Base-by-base conservation (phyloP, 108 stramenopile genomes). In the Cyclostephanos invisitatus region DNA sequence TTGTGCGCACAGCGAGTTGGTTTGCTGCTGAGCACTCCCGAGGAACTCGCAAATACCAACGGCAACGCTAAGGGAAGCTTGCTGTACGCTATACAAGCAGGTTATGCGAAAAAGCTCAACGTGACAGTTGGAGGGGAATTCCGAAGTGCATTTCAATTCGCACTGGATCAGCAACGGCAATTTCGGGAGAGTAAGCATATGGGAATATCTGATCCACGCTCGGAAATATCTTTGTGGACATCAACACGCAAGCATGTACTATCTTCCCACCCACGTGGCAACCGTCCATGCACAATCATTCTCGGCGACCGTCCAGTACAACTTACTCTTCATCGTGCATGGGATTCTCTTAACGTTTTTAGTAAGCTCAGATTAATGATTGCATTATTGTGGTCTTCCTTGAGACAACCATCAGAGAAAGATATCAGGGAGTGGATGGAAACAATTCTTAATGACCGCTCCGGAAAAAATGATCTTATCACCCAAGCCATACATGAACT, bases 61-160 rank as follows among this genome's bases (percentile, higher is more conserved):
- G 27, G 73, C 21, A 27, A 54, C 24, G 32, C 47, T 22, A 66
- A 53, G 2, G 60, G 72, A 2, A 74, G 82, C 1, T 11, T 70
- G 7, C 46, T 94, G 36, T 74, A 91, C 32, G 85, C 89, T 32
- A 88, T 92, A 58, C 93, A 94, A 54, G 70, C 80, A 49, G 89
- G 91, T 48, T 94, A 89, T 74, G 93, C 93, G 27, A 63, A 84
- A 29, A 86, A 85, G 55, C 64, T 94, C 51, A 90, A 87, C 36
- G 93, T 94, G 1, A 89, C 89, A 54, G 75, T 94, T 40, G 93
- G 91, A 60, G 86, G 91, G 38, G 93, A 94, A 77, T 92, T 94
- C 65, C 81, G 76, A 38, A 67, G 68, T 5, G 93, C 91, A 11
- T 87, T 81, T 64, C 54, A 86, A 46, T 68, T 68, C 10, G 83